A percentile compares a stretch with the other conserved stretches of the same genome.
Evolutionary conservation across 2,329 filamentous ascomycete species (phyloP).

Genomic region (Venturia nashicola): DNA sequence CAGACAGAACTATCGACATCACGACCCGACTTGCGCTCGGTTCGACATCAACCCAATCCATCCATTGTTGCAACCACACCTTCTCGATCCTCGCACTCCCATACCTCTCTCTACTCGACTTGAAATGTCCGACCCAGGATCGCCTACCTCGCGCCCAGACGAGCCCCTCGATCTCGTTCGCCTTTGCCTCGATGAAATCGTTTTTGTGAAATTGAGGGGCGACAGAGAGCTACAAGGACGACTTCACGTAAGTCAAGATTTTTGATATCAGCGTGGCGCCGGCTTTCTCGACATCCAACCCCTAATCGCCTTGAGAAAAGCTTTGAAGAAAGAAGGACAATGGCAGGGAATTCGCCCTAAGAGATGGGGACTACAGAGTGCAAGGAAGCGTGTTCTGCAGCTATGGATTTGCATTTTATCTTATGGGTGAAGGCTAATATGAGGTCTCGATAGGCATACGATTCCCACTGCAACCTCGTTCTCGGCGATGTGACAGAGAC

Average conservation of each 20-base stretch:
- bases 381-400: background rate
- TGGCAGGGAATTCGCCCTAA: background rate
- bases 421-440: background rate
- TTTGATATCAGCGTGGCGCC: too few relatives aligned
- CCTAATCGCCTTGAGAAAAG: too few relatives aligned
- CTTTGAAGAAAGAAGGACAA: too few relatives aligned
- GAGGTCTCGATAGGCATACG: conserved; percentile 62
- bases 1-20: background rate
- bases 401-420: background rate
- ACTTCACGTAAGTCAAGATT: conserved; percentile 55
- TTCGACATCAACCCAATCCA: background rate
- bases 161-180: conserved; percentile 95
- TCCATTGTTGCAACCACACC: background rate
- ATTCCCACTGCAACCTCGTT: conserved; percentile 95
- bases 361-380: background rate
- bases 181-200: conserved; percentile 85
- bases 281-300: too few relatives aligned
- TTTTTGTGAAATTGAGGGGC: conserved; percentile 93
- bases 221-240: conserved; percentile 92
- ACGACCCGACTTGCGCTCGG: background rate
- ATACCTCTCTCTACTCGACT: background rate
- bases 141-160: conserved; percentile 47
- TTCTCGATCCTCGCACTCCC: background rate
- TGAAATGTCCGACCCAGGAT: conserved; percentile 6
- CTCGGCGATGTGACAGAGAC: conserved; percentile 96